A percentile compares a stretch with the other conserved stretches of the same genome.
Conservation (phyloP, 129 eudicot genomes). For the Calendula officinalis region DNA sequence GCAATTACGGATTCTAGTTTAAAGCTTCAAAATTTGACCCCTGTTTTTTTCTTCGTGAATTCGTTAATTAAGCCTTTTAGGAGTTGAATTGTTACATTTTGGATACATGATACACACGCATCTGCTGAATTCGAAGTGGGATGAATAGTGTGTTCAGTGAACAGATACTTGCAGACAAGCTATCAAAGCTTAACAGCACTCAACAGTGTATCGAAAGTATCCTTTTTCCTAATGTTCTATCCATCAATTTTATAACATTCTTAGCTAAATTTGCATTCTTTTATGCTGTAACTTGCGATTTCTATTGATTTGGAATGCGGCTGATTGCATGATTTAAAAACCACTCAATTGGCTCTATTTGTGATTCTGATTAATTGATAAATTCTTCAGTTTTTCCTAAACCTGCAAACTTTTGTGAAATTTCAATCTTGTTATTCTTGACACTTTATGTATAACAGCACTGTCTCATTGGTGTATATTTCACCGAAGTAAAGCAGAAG, state of each 20-base stretch:
- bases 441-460: conserved; percentile 42
- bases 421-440: conserved; percentile 36
- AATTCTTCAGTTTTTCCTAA: too few species aligned
- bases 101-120: conserved; percentile 13
- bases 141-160: conserved; percentile 88
- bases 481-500: conserved; percentile 87
- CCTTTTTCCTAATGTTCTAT: conserved; percentile 26
- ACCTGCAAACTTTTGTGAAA: not conserved
- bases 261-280: not conserved
- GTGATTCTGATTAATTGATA: conserved; percentile 1
- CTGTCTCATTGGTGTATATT: conserved; percentile 96
- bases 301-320: not conserved
- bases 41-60: not conserved
- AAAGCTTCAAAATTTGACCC: not conserved
- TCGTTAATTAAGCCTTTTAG: conserved; percentile 2
- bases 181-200: conserved; percentile 81
- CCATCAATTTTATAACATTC: not conserved
- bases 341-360: conserved; percentile 7
- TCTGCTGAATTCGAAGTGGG: conserved; percentile 40
- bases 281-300: not conserved
- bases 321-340: conserved; percentile 1
- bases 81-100: conserved; percentile 14
- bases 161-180: conserved; percentile 81
- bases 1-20: conserved; percentile 21
- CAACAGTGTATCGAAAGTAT: conserved; percentile 98